Evolutionary conservation across 2,329 filamentous ascomycete genomes (phyloP).

Genomic region (Colletotrichum lentis): DNA sequence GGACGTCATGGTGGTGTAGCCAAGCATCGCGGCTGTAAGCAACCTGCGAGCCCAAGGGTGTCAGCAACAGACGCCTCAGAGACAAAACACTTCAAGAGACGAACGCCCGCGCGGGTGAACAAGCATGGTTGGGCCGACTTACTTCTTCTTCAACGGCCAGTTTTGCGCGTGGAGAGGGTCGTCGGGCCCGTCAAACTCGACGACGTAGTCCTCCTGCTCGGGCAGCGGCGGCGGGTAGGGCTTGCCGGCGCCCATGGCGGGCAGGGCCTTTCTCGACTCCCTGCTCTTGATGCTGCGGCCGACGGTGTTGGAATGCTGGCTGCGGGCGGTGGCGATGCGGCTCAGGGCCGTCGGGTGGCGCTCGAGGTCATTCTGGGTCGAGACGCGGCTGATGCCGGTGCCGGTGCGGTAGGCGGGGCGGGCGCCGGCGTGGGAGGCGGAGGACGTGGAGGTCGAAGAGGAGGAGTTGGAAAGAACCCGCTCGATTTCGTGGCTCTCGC

Average conservation of each 20-base stretch:
- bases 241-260: constrained; percentile 77
- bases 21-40: constrained; percentile 71
- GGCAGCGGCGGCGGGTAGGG: constrained; percentile 75
- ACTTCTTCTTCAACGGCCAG: constrained; percentile 83
- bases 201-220: constrained; percentile 78
- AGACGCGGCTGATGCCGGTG: constrained; percentile 65
- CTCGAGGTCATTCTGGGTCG: constrained; percentile 73
- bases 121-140: constrained; percentile 43
- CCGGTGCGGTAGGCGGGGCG: constrained; percentile 49
- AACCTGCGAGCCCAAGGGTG: constrained; percentile 52
- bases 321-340: constrained; percentile 74
- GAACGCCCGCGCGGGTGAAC: constrained; percentile 24
- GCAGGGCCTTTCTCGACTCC: constrained; percentile 67
- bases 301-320: constrained; percentile 78
- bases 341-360: constrained; percentile 73
- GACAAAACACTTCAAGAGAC: no score
- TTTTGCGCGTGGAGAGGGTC: constrained; percentile 90
- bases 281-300: constrained; percentile 61
- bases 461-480: constrained; percentile 65
- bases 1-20: constrained; percentile 75
- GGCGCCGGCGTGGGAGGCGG: constrained; percentile 44
- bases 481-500: constrained; percentile 65
- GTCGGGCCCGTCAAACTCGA: constrained; percentile 83
- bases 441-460: constrained; percentile 58
- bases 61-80: constrained; percentile 10